A percentile compares a stretch with the other conserved stretches of the same genome.
These are phyloP conservation scores for Aspergillus versicolor DNA, from an alignment of 2,329 filamentous ascomycete species.

Conservation along the genomic window DNA sequence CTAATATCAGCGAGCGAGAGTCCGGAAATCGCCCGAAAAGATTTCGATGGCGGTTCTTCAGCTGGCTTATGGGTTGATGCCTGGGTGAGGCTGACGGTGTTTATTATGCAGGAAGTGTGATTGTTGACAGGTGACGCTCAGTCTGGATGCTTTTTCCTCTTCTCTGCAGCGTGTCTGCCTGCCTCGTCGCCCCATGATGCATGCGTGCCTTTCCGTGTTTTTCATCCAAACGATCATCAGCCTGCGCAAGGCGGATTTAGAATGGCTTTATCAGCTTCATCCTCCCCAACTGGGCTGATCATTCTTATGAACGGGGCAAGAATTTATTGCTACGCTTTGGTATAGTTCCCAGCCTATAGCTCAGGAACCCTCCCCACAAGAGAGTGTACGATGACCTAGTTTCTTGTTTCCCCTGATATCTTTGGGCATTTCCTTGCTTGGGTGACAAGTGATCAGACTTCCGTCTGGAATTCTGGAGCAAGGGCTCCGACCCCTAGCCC, in stretches of 20 bases:
- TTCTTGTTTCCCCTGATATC: background rate
- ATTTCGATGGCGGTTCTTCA: background rate
- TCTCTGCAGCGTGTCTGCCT: background rate
- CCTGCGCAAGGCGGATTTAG: background rate
- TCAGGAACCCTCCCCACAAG: background rate
- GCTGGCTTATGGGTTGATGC: background rate
- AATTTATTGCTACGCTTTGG: background rate
- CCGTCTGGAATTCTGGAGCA: background rate
- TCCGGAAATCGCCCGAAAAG: background rate
- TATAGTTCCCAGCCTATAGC: background rate
- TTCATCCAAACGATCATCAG: background rate
- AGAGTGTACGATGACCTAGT: background rate
- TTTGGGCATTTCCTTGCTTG: background rate
- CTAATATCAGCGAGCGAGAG: background rate
- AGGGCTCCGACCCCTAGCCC: background rate
- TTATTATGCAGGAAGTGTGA: background rate
- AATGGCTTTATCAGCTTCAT: background rate
- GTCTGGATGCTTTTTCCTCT: background rate
- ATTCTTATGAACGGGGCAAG: background rate
- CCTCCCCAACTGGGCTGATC: background rate
- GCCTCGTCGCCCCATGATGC: slow-evolving; percentile 1
- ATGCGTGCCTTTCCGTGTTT: background rate
- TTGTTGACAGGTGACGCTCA: background rate
- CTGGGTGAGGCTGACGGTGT: slow-evolving; percentile 4
- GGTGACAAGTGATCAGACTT: background rate